Evolutionary conservation across 345 rosid species (phyloP), one percentile per base, ranked within the genome.

Genomic region (Adansonia digitata): DNA sequence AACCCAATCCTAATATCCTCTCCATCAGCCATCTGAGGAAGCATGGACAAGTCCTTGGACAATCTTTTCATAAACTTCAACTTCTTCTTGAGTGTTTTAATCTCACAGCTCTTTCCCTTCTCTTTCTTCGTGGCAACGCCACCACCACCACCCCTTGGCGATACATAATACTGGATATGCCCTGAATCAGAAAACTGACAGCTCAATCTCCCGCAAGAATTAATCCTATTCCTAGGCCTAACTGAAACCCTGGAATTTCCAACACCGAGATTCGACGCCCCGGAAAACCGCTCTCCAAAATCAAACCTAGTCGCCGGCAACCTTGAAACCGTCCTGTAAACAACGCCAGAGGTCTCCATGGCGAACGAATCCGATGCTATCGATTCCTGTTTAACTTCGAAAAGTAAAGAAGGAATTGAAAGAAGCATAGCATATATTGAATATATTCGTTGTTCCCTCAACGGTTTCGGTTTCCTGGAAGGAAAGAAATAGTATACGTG

Each of bases 161-260:
- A 48, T 29, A n/a, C 75, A 51, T 85, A 85, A 60, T 80, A 80
- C 71, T 59, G 63, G 43, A 77, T 35, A 46, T 82, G 85, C 22
- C 81, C 82, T 2, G 69, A 73, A 57, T 85, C 84, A 40, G 77
- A 77, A 66, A 85, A 82, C 70, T 69, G 82, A 45, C 18, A 64
- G 40, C 56, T 43, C 69, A 59, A 43, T 43, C 57, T 46, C 76
- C 68, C 5, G 29, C 5, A 73, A 43, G 29, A 73, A 27, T 64
- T 34, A 61, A 31, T 64, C 69, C 39, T 74, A 14, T 0, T 56
- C 62, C 37, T 56, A 20, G 62, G 49, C 49, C 71, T 63, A 39
- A 74, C 27, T 51, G 12, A 64, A n/a, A 51, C 51, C 51, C 66
- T n/a, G 51, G 75, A 57, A 56, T n/a, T n/a, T n/a, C n/a, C n/a